phyloP scores from a whole-genome alignment of 345 rosid species.

The Melaleuca quinquenervia region DNA sequence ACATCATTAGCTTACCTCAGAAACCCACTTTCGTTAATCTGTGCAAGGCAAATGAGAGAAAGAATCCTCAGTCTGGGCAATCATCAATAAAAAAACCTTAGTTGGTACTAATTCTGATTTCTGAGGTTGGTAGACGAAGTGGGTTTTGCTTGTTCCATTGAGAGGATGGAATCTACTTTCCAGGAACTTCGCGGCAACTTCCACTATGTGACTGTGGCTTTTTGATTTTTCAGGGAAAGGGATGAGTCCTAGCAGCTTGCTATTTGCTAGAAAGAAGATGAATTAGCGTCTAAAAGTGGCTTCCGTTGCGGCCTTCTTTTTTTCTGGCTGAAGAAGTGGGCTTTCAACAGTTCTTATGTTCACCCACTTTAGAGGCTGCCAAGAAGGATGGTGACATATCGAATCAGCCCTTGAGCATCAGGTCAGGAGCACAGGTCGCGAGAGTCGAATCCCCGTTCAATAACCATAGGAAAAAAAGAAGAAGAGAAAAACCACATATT shows the following conservation, averaged over 20 bases:
- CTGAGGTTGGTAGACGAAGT: not conserved
- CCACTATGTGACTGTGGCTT: not conserved
- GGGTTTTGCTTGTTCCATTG: not conserved
- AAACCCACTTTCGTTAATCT: not conserved
- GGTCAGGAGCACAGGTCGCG: not conserved
- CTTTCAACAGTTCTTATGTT: too few species aligned
- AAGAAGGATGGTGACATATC: not conserved
- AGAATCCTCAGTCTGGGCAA: not conserved
- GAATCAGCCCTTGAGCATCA: not conserved
- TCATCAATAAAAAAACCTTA: not conserved
- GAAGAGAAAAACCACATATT: not conserved
- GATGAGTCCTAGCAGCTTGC: not conserved
- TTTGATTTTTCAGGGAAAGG: not conserved
- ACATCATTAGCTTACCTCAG: not conserved
- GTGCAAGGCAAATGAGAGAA: not conserved
- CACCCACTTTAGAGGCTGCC: not conserved
- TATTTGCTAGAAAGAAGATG: not conserved
- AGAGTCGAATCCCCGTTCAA: not conserved
- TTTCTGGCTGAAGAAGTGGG: not conserved
- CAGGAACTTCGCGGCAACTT: not conserved
- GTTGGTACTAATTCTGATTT: too few species aligned
- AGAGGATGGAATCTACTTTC: not conserved
- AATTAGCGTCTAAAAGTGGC: not conserved
- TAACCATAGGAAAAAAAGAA: not conserved
- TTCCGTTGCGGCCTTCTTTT: not conserved